Evolutionary conservation across 441 rosid species (phyloP).

Genomic region (Cnidoscolus chayamansa): DNA sequence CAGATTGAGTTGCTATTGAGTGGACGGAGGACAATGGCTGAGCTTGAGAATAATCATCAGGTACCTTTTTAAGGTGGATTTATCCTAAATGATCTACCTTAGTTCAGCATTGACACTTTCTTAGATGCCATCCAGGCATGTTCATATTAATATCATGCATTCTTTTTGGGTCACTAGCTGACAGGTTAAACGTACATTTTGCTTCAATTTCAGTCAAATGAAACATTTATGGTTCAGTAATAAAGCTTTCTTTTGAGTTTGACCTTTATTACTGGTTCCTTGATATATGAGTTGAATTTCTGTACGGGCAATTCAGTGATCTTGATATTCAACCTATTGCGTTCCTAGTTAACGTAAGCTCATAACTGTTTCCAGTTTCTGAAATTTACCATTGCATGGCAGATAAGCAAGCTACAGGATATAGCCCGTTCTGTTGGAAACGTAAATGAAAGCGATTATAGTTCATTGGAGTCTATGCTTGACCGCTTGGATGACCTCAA

Average conservation of each 20-base stretch:
- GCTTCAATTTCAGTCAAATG: background rate
- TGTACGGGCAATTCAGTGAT: background rate
- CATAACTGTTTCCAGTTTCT: slow-evolving; percentile 14
- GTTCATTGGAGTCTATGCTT: slow-evolving; percentile 71
- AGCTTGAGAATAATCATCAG: slow-evolving; percentile 87
- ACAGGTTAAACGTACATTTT: background rate
- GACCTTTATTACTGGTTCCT: background rate
- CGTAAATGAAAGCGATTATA: slow-evolving; percentile 60
- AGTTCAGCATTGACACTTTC: background rate
- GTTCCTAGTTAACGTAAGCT: background rate
- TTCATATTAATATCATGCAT: background rate
- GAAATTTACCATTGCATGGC: slow-evolving; percentile 29
- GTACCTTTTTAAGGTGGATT: slow-evolving; percentile 31
- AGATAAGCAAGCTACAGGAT: slow-evolving; percentile 74
- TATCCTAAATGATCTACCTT: slow-evolving; percentile 2
- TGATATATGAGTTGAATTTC: background rate
- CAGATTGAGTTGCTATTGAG: slow-evolving; percentile 79
- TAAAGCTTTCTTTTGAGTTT: background rate
- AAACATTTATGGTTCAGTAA: background rate
- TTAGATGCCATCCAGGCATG: background rate
- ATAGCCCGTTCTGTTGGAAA: slow-evolving; percentile 78
- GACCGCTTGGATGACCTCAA: slow-evolving; percentile 80
- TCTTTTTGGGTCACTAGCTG: too few relatives aligned
- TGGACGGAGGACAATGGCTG: slow-evolving; percentile 67
- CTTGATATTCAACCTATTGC: background rate